phyloP scores from a whole-genome alignment of 352 stramenopile species.

The Pythium volutum region DNA sequence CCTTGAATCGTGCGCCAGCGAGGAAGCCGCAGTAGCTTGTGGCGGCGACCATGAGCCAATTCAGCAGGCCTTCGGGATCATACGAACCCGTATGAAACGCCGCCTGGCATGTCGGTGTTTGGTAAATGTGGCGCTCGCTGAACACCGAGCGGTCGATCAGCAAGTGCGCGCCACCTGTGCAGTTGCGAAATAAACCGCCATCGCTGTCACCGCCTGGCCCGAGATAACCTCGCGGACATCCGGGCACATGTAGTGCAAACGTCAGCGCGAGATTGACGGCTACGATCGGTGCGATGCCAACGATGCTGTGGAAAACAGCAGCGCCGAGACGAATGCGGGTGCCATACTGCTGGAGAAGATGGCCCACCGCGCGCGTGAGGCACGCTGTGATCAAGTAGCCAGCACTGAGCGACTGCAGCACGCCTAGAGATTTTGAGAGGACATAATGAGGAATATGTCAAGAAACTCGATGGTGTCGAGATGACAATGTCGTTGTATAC shows the following conservation, averaged over 20 bases:
- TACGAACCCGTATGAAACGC: conserved; percentile 58
- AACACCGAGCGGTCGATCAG: conserved; percentile 68
- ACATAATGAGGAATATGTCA: not conserved
- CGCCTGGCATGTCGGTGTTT: conserved; percentile 54
- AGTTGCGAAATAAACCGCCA: conserved; percentile 41
- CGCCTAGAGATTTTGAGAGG: conserved; percentile 29
- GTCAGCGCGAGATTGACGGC: conserved; percentile 50
- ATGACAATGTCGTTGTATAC: conserved; percentile 14
- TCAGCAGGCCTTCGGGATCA: conserved; percentile 78
- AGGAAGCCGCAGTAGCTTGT: conserved; percentile 70
- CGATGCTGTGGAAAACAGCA: conserved; percentile 27
- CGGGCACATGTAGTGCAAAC: conserved; percentile 52
- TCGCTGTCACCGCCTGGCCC: conserved; percentile 60
- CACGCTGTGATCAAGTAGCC: conserved; percentile 31
- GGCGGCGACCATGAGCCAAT: conserved; percentile 63
- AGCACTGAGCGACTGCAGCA: conserved; percentile 64
- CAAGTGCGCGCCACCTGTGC: conserved; percentile 76
- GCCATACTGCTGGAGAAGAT: not conserved
- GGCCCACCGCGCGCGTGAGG: conserved; percentile 4
- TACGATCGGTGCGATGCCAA: conserved; percentile 36
- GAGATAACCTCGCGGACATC: conserved; percentile 72
- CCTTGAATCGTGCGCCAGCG: conserved; percentile 30
- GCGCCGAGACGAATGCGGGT: not conserved
- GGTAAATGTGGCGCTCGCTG: conserved; percentile 53
- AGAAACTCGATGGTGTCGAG: not conserved